A percentile compares a stretch with the other conserved stretches of the same genome.
Conservation (phyloP, 169 alveolate species). For the Theileria parva region DNA sequence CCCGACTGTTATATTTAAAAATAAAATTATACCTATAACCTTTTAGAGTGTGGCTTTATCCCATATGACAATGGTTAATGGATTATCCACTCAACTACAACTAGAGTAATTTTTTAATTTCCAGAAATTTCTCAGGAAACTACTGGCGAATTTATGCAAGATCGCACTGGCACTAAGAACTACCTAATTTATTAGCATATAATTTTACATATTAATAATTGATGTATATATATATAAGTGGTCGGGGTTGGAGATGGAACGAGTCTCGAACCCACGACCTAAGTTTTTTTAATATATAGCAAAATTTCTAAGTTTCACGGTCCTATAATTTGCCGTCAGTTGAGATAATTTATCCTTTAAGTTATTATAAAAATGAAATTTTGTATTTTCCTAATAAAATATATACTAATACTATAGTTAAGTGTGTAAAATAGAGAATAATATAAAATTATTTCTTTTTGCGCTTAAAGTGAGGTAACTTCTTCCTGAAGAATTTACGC, state of each 20-base stretch:
- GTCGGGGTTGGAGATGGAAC: not conserved
- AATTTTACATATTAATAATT: not conserved
- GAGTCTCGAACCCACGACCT: not conserved
- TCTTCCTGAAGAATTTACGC: slow-evolving; percentile 19
- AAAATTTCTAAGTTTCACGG: too few relatives aligned
- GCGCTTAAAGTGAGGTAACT: slow-evolving; percentile 45
- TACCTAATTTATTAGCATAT: not conserved
- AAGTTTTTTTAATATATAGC: too few relatives aligned
- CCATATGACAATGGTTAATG: slow-evolving; percentile 64
- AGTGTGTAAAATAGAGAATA: not conserved
- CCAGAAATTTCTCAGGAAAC: slow-evolving; percentile 12
- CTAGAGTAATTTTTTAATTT: slow-evolving; percentile 17
- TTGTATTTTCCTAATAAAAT: not conserved
- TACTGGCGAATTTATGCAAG: slow-evolving; percentile 62
- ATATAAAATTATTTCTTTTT: slow-evolving; percentile 25
- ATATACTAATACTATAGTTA: not conserved
- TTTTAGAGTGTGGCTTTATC: slow-evolving; percentile 41
- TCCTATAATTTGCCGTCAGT: too few relatives aligned
- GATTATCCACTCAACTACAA: slow-evolving; percentile 55
- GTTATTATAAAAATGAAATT: too few relatives aligned
- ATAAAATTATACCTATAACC: not conserved
- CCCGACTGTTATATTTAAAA: not conserved
- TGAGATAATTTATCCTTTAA: not conserved
- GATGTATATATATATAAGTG: not conserved
- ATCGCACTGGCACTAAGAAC: slow-evolving; percentile 42